phyloP scores from a whole-genome alignment of 2,329 filamentous ascomycete genomes.

The Ceratocystis albifundus region DNA sequence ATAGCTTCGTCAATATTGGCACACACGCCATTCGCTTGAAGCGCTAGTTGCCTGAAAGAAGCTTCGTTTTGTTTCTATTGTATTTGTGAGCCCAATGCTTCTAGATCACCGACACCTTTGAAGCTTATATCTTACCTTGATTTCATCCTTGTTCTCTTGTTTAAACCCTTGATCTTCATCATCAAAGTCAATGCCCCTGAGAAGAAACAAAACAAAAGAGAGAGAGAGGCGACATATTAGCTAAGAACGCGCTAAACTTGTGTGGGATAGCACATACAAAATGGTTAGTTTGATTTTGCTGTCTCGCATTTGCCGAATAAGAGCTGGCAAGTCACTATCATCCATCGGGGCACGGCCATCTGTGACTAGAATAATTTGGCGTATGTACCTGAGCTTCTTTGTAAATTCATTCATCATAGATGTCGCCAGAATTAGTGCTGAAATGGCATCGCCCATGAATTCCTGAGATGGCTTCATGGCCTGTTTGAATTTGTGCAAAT shows the following conservation, averaged over 20 bases:
- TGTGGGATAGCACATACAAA: slow-evolving; percentile 44
- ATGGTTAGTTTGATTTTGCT: slow-evolving; percentile 67
- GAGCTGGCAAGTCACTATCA: slow-evolving; percentile 47
- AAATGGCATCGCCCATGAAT: slow-evolving; percentile 68
- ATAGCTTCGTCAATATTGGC: slow-evolving; percentile 83
- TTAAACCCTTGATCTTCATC: slow-evolving; percentile 81
- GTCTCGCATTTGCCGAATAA: slow-evolving; percentile 61
- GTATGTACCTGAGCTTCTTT: slow-evolving; percentile 68
- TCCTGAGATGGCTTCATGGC: slow-evolving; percentile 57
- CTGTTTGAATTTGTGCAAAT: slow-evolving; percentile 53
- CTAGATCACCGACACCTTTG: not conserved
- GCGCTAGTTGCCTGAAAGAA: slow-evolving; percentile 54
- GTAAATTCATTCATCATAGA: slow-evolving; percentile 74
- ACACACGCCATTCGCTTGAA: slow-evolving; percentile 56
- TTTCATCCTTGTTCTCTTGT: slow-evolving; percentile 67
- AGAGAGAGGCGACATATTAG: not conserved
- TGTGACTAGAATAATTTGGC: slow-evolving; percentile 74
- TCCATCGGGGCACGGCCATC: slow-evolving; percentile 67
- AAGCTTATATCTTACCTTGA: slow-evolving; percentile 56
- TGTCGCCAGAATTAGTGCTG: slow-evolving; percentile 73
- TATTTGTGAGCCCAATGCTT: not conserved
- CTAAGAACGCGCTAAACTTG: not conserved
- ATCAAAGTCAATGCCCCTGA: slow-evolving; percentile 83
- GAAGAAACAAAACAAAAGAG: not conserved
- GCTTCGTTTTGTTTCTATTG: slow-evolving; percentile 52